Conservation (phyloP, 202 grass and related monocot species). For the Zizania palustris region DNA sequence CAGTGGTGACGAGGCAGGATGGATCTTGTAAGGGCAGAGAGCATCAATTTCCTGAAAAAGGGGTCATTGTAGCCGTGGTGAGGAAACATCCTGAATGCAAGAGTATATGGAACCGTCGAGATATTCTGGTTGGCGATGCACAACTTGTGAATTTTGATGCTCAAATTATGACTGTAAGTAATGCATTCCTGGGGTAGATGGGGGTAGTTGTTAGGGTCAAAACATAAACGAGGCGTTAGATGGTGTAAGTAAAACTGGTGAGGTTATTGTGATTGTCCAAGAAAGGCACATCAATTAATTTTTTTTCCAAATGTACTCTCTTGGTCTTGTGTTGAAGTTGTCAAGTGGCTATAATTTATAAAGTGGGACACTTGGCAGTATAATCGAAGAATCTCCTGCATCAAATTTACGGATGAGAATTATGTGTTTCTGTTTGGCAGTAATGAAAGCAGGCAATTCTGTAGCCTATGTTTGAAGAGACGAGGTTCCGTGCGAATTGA, state of each 20-base stretch:
- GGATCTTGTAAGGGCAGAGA: constrained; percentile 36
- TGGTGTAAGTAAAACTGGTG: constrained; percentile 42
- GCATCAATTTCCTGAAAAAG: neutral
- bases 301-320: neutral
- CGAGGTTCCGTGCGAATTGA: no score
- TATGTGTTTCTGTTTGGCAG: neutral
- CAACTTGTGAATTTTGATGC: neutral
- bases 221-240: constrained; percentile 28
- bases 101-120: neutral
- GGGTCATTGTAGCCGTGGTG: neutral
- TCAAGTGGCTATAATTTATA: neutral
- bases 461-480: neutral
- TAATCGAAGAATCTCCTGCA: neutral
- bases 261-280: constrained; percentile 18
- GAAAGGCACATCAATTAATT: constrained; percentile 18
- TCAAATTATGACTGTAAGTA: constrained; percentile 25
- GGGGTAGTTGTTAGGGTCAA: neutral
- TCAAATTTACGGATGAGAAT: neutral
- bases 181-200: neutral
- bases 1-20: constrained; percentile 61
- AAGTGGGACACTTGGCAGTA: neutral
- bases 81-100: neutral
- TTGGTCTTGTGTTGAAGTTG: neutral
- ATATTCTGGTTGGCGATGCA: neutral
- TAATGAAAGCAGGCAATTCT: neutral